phyloP scores from a whole-genome alignment of 345 rosid species.

The Syzygium aqueum region DNA sequence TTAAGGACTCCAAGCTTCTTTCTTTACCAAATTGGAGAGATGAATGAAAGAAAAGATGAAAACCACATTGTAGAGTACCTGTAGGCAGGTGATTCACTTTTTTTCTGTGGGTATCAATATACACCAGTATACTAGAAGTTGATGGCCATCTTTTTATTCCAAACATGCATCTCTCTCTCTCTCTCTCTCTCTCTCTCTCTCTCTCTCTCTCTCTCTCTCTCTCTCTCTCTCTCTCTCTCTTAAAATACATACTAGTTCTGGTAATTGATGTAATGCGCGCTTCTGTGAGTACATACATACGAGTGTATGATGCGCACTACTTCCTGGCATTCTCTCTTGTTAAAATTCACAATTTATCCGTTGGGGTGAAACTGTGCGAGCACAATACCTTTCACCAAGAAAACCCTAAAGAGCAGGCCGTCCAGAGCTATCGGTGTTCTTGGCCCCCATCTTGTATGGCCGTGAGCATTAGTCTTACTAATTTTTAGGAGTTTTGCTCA shows the following conservation, averaged over 20 bases:
- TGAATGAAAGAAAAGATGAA: not conserved
- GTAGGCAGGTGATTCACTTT: not conserved
- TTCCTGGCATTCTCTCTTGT: not conserved
- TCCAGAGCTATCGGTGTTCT: not conserved
- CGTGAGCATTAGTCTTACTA: not conserved
- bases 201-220: not conserved
- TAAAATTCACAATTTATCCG: not conserved
- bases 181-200: not conserved
- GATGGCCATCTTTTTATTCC: not conserved
- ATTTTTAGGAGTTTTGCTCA: not conserved
- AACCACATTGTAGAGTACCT: not conserved
- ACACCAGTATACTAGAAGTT: not conserved
- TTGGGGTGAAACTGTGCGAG: not conserved
- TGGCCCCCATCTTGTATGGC: not conserved
- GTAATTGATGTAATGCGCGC: not conserved
- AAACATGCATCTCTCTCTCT: not conserved
- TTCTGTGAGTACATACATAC: not conserved
- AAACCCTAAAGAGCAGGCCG: not conserved
- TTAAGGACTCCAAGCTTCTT: not conserved
- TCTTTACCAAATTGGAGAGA: not conserved
- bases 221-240: not conserved
- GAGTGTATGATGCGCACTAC: not conserved
- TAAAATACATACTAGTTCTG: not conserved
- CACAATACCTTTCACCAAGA: not conserved
- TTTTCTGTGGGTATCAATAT: not conserved